Evolutionary conservation across 164 flowering plant species (phyloP), one percentile per base, ranked within the genome.

Genomic region (Nelumbo lutea): DNA sequence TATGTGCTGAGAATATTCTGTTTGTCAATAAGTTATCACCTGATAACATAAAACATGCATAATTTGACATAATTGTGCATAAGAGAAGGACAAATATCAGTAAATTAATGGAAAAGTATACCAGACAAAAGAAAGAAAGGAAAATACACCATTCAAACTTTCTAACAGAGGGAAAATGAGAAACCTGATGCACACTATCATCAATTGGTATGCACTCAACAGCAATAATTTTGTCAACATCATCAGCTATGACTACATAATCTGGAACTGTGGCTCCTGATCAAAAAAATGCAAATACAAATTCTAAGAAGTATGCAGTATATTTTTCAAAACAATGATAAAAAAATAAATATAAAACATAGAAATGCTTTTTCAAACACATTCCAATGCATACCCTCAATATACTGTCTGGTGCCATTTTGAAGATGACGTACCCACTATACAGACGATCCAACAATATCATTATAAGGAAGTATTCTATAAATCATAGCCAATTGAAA

Each of bases 171-270:
- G 47, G 51, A 56, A 41, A 61, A 14, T 5, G 65, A 52, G 67
- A 68, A 72, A 95, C 99, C 99, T 92, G 96, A 65, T 66, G 85
- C 66, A 92, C 96, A 68, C 79, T 78, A 61, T 88, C 96, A 82
- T 92, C 97, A 94, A 95, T 90, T 56, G 99, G 99, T 67, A 89
- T 83, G 73, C 99, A 95, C 76, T 89, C 97, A 62, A 95, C 99
- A 74, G 97, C 96, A 78, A 95, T 83, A 76, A 88, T 69, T 74
- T 86, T 92, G 75, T 88, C 95, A 57, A 92, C 97, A 84, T 95
- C 99, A 83, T 94, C 98, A 75, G 93, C 98, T 41, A 96, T 90
- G 61, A 95, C 92, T 55, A 87, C 81, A 84, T 95, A 95, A 73
- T 95, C 97, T 62, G 99, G 99, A 81, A 90, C 84, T 55, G 98